A percentile compares a stretch with the other conserved stretches of the same genome.
These are phyloP conservation scores for Quercus phellos DNA, from an alignment of 331 rosid genomes.

Conservation along the genomic window DNA sequence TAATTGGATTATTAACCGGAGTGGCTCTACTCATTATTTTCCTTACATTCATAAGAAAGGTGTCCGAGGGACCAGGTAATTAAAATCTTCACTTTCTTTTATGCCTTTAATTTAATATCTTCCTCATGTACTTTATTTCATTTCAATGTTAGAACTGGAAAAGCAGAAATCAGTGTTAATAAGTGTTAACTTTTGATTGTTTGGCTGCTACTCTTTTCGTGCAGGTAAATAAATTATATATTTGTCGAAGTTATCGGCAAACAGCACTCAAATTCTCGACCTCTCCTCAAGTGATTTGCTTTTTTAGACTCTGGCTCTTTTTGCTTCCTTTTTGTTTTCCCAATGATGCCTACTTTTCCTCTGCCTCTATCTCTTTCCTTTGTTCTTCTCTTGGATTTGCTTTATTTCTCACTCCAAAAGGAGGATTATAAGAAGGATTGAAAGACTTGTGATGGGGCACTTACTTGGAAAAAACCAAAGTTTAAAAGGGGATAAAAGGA, in stretches of 20 bases:
- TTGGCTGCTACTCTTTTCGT: not conserved
- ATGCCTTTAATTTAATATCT: not conserved
- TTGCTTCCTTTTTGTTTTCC: constrained; percentile 12
- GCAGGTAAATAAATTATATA: constrained; percentile 47
- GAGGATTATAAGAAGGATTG: constrained; percentile 22
- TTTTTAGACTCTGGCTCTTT: constrained; percentile 25
- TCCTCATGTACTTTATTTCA: not conserved
- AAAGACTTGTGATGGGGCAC: constrained; percentile 32
- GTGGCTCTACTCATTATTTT: constrained; percentile 65
- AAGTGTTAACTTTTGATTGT: not conserved
- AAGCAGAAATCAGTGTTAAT: not conserved
- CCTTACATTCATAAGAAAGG: constrained; percentile 57
- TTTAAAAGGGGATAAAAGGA: constrained; percentile 13
- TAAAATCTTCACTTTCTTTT: not conserved
- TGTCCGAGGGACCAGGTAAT: constrained; percentile 50
- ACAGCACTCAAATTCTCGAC: constrained; percentile 9
- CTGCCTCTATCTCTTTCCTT: not conserved
- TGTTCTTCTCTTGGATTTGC: constrained; percentile 3
- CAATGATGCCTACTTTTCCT: constrained; percentile 21
- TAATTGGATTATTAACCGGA: constrained; percentile 72
- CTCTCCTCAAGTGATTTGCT: constrained; percentile 22
- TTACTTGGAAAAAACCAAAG: constrained; percentile 27
- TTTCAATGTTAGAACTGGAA: not conserved
- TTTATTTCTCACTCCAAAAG: constrained; percentile 20
- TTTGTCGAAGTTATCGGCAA: constrained; percentile 19